phyloP scores from a whole-genome alignment of 495 filamentous ascomycete species.

The Copromyces sp. region DNA sequence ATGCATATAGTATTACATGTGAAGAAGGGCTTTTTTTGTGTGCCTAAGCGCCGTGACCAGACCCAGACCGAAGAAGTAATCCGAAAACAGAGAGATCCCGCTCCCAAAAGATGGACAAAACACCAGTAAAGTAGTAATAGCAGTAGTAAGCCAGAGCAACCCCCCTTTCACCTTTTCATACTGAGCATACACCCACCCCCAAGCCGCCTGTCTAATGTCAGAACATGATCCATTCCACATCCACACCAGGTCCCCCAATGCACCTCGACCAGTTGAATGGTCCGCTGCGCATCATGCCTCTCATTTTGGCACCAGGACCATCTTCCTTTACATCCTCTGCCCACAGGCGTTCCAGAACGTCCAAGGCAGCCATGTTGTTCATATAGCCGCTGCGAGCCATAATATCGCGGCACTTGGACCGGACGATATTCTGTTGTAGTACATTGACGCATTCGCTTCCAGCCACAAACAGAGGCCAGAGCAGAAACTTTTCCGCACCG shows the following conservation, averaged over 20 bases:
- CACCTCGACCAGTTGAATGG: conserved; percentile 68
- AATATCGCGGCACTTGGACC: conserved; percentile 72
- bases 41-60: not conserved
- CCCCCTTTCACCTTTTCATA: not conserved
- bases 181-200: not conserved
- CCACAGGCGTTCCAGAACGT: conserved; percentile 83
- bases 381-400: conserved; percentile 81
- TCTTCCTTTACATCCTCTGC: conserved; percentile 38
- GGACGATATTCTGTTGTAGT: conserved; percentile 65
- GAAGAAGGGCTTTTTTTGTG: not conserved
- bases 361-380: conserved; percentile 80
- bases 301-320: conserved; percentile 17
- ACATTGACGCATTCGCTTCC: conserved; percentile 86
- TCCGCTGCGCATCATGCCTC: conserved; percentile 24
- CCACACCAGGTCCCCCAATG: conserved; percentile 55
- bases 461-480: conserved; percentile 89
- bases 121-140: not conserved
- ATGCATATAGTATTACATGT: not conserved
- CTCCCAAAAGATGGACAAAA: not conserved
- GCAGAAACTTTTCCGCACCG: conserved; percentile 70
- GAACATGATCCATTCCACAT: conserved; percentile 83
- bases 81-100: not conserved
- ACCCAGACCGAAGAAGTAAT: not conserved
- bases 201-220: conserved; percentile 23
- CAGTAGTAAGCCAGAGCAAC: not conserved